These are phyloP conservation scores for Fusarium pilosicola DNA, from an alignment of 2,329 filamentous ascomycete genomes.

Conservation along the genomic window DNA sequence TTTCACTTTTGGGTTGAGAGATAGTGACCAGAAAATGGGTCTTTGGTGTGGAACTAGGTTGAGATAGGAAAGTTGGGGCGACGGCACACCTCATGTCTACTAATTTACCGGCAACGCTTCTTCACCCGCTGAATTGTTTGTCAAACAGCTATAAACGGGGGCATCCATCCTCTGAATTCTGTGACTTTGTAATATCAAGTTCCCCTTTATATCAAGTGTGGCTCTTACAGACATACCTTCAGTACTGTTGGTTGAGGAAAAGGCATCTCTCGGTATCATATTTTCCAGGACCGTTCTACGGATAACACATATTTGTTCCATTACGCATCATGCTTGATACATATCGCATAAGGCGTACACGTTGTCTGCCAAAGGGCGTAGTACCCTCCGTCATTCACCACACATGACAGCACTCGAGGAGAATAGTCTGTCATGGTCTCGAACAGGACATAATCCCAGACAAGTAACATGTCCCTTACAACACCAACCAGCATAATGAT, in stretches of 20 bases:
- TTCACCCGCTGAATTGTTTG: background rate
- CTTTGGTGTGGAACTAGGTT: constrained; percentile 22
- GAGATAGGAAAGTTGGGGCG: constrained; percentile 37
- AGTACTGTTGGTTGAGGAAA: background rate
- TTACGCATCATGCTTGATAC: background rate
- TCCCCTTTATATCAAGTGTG: background rate
- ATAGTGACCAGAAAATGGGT: constrained; percentile 15
- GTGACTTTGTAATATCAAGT: background rate
- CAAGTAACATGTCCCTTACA: background rate
- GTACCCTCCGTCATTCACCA: background rate
- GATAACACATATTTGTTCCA: background rate
- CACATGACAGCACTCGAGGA: background rate
- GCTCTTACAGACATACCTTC: background rate
- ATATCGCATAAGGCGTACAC: background rate
- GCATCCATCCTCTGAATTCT: background rate
- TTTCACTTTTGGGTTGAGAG: constrained; percentile 1
- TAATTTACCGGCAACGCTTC: background rate
- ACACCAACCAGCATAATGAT: background rate
- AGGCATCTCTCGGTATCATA: background rate
- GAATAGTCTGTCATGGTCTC: background rate
- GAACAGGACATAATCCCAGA: background rate
- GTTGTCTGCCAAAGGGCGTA: background rate
- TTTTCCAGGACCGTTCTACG: background rate
- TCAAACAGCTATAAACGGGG: background rate
- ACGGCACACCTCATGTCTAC: constrained; percentile 6